Percentiles rank a stretch among this genome's conserved stretches.
phyloP scores from a whole-genome alignment of 1,284 basidiomycete species.

The Ganoderma multipileum region DNA sequence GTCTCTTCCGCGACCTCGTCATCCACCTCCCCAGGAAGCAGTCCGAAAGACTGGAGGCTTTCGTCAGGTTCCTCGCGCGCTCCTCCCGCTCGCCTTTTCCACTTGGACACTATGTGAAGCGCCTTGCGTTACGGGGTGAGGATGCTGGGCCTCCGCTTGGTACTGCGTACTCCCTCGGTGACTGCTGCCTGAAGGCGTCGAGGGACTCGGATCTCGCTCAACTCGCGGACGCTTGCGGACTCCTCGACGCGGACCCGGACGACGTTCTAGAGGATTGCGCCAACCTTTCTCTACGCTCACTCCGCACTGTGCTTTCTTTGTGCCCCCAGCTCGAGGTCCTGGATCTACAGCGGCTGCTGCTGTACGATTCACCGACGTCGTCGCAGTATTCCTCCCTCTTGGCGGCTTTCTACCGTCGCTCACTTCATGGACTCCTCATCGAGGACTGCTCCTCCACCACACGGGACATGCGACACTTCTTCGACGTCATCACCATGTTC shows the following conservation, averaged over 20 bases:
- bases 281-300: background rate
- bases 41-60: background rate
- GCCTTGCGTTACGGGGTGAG: constrained; percentile 4
- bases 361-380: background rate
- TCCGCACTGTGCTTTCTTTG: constrained; percentile 1
- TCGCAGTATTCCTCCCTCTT: background rate
- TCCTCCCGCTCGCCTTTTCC: background rate
- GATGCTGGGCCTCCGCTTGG: background rate
- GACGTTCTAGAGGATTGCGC: background rate
- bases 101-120: constrained; percentile 1
- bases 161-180: background rate
- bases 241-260: background rate
- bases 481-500: constrained; percentile 14
- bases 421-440: constrained; percentile 2
- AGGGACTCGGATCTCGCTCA: constrained; percentile 1
- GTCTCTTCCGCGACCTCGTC: constrained; percentile 9
- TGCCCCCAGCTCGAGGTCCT: constrained; percentile 2
- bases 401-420: background rate
- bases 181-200: background rate
- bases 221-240: background rate
- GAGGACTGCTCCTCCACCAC: constrained; percentile 11
- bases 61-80: constrained; percentile 1
- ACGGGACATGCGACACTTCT: background rate
- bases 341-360: background rate
- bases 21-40: constrained; percentile 2